Evolutionary conservation across 176 grass and related monocot genomes (phyloP).

Genomic region (Musa itinerans): DNA sequence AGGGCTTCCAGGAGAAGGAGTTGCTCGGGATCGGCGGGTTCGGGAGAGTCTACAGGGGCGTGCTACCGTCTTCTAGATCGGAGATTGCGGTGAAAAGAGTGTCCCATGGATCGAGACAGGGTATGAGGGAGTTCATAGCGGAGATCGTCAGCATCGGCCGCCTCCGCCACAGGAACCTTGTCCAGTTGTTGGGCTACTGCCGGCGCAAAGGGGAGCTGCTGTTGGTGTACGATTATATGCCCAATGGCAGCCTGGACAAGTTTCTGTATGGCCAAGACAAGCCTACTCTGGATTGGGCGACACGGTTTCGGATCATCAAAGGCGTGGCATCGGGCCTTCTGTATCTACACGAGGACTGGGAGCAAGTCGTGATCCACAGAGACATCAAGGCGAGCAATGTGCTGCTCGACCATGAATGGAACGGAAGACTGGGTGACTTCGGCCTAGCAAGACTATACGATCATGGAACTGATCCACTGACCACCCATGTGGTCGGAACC

Average conservation of each 20-base stretch:
- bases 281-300: neutral
- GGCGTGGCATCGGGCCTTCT: conserved; percentile 4
- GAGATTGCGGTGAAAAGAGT: neutral
- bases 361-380: neutral
- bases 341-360: conserved; percentile 3
- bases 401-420: neutral
- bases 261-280: neutral
- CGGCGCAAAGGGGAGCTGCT: neutral
- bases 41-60: neutral
- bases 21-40: neutral
- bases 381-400: conserved; percentile 9
- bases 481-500: conserved; percentile 3
- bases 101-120: neutral
- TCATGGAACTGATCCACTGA: neutral
- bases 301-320: neutral
- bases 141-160: neutral
- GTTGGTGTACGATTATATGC: neutral
- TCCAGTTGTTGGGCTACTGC: neutral
- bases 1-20: neutral
- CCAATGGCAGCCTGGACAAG: neutral
- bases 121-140: neutral
- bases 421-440: conserved; percentile 3
- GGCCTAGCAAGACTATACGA: neutral
- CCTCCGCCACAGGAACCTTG: neutral
- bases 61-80: neutral